Evolutionary conservation across 805 yeast species (phyloP), one percentile per base, ranked within the genome.

Genomic region (Nakazawaea pomicola): DNA sequence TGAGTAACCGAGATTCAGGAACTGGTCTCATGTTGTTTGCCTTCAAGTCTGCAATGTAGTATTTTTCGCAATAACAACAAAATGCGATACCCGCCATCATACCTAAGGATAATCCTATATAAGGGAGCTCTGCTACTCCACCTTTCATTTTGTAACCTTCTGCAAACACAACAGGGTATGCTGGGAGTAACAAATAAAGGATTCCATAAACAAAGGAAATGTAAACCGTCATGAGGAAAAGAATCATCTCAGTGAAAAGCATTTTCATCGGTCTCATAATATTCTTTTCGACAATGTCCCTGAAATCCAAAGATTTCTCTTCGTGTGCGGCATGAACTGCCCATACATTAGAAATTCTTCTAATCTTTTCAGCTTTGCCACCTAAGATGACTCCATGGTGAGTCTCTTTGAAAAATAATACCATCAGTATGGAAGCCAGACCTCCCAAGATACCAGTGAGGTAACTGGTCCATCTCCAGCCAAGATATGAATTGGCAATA

Each of bases 391-490:
- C 67, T 14, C 88, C 86, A 49, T 80, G 83, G 55, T 83, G 87
- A 1, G 87, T 76, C 61, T 85, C 95, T 40, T 69, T 71, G 45
- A 65, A 64, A 41, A 23, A 8, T 7, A 23, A 23, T 8, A 23
- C 25, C 10, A 23, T 10, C 7, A 23, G 25, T 8, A 23, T 76
- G 65, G 12, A 82, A 49, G 0, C 66, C 3, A 72, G 58, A 3
- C 68, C 61, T 14, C 74, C 72, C 57, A 82, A 58, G 43, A 83
- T 77, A 47, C 85, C 90, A 2, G 80, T 69, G 43, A 85, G 64
- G 58, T 85, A 87, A 48, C 69, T 71, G 11, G 85, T 73, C 95
- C 95, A 87, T 56, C 95, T 70, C 95, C 95, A 86, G 15, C 88
- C 85, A 33, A 88, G 64, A 41, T 70, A 65, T 43, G 76, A 71